A percentile compares a stretch with the other conserved stretches of the same genome.
Evolutionary conservation across 73 alveolate genomes (phyloP).

Genomic region (Tetrahymena malaccensis): DNA sequence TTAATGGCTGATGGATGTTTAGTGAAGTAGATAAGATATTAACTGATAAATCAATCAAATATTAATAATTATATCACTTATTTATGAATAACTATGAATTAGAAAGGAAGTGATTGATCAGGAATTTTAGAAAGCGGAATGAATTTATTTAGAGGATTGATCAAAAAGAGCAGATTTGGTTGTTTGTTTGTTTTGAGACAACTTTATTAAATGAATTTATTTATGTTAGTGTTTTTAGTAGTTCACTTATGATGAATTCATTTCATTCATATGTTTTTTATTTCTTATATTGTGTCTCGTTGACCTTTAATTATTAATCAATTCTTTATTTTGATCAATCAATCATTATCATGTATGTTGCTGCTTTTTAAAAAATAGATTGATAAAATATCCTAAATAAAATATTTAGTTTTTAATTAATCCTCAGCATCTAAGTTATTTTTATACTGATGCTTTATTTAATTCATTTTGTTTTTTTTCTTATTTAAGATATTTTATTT

Average conservation of each 20-base stretch:
- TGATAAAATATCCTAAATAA: not conserved
- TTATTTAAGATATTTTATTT: not conserved
- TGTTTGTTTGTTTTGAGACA: too few relatives aligned
- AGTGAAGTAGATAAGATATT: too few relatives aligned
- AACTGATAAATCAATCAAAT: not conserved
- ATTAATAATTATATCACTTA: too few relatives aligned
- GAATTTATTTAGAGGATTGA: not conserved
- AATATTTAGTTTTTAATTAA: not conserved
- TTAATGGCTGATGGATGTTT: too few relatives aligned
- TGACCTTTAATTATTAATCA: too few relatives aligned
- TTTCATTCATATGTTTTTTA: too few relatives aligned
- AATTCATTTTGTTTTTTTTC: not conserved
- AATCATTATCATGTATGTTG: too few relatives aligned
- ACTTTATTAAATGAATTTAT: too few relatives aligned
- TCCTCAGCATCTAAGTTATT: not conserved
- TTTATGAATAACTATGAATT: not conserved
- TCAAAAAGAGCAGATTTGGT: not conserved
- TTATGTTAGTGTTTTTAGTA: too few relatives aligned
- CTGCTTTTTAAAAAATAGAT: too few relatives aligned
- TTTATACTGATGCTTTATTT: not conserved
- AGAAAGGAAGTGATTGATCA: not conserved
- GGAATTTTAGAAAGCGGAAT: not conserved
- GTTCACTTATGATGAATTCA: too few relatives aligned
- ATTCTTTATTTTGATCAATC: too few relatives aligned
- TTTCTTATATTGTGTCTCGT: not conserved